phyloP scores from a whole-genome alignment of 2,329 filamentous ascomycete species.

The Colletotrichum musicola region DNA sequence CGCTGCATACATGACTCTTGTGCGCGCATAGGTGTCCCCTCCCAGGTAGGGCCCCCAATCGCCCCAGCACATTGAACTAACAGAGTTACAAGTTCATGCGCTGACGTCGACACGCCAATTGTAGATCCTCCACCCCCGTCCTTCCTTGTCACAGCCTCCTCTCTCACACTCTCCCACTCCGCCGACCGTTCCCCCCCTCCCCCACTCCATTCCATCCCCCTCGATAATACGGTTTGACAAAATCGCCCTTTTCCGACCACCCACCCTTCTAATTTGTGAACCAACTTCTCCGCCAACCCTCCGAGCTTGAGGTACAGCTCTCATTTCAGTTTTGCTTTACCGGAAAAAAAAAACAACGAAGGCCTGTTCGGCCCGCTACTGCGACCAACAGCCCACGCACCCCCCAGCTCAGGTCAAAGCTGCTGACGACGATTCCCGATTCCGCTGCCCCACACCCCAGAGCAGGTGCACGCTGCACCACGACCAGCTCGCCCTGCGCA shows the following conservation, averaged over 20 bases:
- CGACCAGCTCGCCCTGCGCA: slow-evolving; percentile 29
- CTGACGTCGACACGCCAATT: slow-evolving; percentile 63
- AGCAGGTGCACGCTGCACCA: slow-evolving; percentile 14
- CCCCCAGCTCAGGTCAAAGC: slow-evolving; percentile 30
- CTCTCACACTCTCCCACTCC: not conserved
- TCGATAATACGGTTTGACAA: slow-evolving; percentile 21
- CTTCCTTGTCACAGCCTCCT: slow-evolving; percentile 34
- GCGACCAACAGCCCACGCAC: slow-evolving; percentile 27
- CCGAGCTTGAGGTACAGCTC: slow-evolving; percentile 8
- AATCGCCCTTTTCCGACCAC: slow-evolving; percentile 10
- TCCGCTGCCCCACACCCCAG: slow-evolving; percentile 35
- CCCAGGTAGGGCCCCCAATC: slow-evolving; percentile 36
- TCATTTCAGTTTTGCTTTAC: not conserved
- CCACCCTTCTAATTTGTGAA: not conserved
- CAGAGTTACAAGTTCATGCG: slow-evolving; percentile 53
- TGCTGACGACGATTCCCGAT: slow-evolving; percentile 39
- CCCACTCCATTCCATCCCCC: slow-evolving; percentile 7
- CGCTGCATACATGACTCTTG: slow-evolving; percentile 36
- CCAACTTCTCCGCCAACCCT: slow-evolving; percentile 9
- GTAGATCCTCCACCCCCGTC: slow-evolving; percentile 47
- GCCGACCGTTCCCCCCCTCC: slow-evolving; percentile 1
- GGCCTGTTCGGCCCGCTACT: slow-evolving; percentile 6
- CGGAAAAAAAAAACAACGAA: not conserved
- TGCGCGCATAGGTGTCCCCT: slow-evolving; percentile 31
- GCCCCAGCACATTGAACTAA: slow-evolving; percentile 35